phyloP scores from a whole-genome alignment of 164 flowering plant species.

The Stephania japonica region DNA sequence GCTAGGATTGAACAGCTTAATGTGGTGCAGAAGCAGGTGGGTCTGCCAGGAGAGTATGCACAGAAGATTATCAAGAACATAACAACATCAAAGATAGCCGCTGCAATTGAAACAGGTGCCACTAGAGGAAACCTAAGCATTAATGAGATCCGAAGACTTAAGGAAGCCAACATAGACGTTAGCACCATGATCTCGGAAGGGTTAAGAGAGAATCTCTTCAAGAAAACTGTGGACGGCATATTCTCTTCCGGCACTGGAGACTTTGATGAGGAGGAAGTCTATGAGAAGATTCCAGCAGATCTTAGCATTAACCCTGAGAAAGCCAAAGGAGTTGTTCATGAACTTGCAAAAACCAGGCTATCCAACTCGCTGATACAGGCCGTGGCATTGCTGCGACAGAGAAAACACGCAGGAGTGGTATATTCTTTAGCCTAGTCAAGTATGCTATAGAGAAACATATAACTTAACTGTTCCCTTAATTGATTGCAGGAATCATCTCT shows the following conservation, averaged over 20 bases:
- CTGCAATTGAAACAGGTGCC: constrained; percentile 76
- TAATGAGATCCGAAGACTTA: constrained; percentile 80
- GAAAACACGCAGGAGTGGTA: constrained; percentile 76
- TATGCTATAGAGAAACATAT: not conserved
- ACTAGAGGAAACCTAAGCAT: constrained; percentile 66
- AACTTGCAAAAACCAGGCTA: constrained; percentile 63
- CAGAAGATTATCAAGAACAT: constrained; percentile 81
- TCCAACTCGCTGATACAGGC: constrained; percentile 82
- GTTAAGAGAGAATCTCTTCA: constrained; percentile 68
- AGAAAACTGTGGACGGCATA: constrained; percentile 78
- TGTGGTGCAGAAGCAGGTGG: constrained; percentile 75
- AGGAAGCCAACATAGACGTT: constrained; percentile 62
- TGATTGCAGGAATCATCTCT: constrained; percentile 71
- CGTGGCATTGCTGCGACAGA: constrained; percentile 71
- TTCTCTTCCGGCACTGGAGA: constrained; percentile 98
- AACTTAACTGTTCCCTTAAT: not conserved
- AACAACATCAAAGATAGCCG: constrained; percentile 75
- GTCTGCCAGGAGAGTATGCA: constrained; percentile 69
- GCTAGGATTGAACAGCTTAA: constrained; percentile 65
- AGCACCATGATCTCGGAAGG: constrained; percentile 65
- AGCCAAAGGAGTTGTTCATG: constrained; percentile 66
- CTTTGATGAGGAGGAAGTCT: constrained; percentile 82
- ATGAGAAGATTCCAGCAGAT: constrained; percentile 68
- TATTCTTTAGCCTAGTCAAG: not conserved
- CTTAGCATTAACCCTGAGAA: constrained; percentile 64